A percentile compares a stretch with the other conserved stretches of the same genome.
Evolutionary conservation across 495 filamentous ascomycete genomes (phyloP).

Genomic region (Neurospora sp.): DNA sequence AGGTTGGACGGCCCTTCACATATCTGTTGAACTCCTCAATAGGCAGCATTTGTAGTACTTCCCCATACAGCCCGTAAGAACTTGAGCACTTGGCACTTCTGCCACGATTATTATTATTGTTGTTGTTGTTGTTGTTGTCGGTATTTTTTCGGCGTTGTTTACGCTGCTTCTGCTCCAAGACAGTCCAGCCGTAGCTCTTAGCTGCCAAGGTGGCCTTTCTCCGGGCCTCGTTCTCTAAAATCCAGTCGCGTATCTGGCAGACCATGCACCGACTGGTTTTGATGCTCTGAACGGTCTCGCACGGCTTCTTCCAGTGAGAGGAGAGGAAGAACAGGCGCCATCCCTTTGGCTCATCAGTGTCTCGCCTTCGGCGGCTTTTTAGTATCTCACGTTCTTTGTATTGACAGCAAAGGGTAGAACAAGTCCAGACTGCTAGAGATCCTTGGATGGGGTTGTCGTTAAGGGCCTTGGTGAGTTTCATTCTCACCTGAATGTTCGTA

Average conservation of each 20-base stretch:
- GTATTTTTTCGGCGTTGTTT: background rate
- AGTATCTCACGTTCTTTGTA: background rate
- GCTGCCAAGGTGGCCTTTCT: background rate
- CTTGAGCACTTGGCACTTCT: background rate
- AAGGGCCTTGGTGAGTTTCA: background rate
- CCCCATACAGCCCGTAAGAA: background rate
- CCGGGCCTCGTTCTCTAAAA: background rate
- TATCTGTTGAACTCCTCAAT: background rate
- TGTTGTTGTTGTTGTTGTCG: background rate
- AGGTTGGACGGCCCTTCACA: background rate
- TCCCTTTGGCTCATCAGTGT: background rate
- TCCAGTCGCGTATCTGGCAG: background rate
- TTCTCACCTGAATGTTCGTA: background rate
- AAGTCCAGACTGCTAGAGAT: background rate
- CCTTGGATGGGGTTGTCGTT: background rate
- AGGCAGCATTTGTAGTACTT: background rate
- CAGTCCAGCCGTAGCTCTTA: background rate
- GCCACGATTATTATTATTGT: background rate
- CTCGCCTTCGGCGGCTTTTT: background rate
- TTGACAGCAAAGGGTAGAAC: background rate
- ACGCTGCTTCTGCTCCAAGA: background rate
- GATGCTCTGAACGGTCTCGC: background rate
- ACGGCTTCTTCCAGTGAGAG: background rate
- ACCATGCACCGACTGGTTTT: background rate
- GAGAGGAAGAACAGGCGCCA: background rate